These are phyloP conservation scores for Prunus fruticosa DNA, from an alignment of 306 rosid genomes.

Conservation along the genomic window DNA sequence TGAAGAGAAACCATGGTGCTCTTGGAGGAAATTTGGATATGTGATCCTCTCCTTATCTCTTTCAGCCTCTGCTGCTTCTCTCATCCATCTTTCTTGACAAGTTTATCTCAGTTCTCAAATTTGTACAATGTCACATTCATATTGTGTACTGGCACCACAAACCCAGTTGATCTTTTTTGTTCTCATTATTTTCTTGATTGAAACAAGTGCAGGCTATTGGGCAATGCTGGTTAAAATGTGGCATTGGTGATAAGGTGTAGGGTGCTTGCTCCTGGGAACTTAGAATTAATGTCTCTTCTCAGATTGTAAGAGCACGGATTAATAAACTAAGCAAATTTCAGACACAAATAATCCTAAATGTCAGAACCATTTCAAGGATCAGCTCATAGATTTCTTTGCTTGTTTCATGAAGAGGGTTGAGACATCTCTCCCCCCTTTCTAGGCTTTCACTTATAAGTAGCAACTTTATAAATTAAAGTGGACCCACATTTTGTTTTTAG, in stretches of 20 bases:
- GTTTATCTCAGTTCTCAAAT: not conserved
- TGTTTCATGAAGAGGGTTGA: not conserved
- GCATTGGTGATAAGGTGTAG: not conserved
- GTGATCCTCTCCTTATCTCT: not conserved
- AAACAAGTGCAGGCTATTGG: not conserved
- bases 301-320: slow-evolving; percentile 27
- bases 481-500: not conserved
- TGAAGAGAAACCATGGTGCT: slow-evolving; percentile 11
- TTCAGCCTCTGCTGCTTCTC: not conserved
- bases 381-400: too few species aligned
- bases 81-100: slow-evolving; percentile 16
- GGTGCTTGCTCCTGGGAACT: slow-evolving; percentile 9
- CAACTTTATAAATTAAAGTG: not conserved
- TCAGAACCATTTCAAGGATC: too few species aligned
- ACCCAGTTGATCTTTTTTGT: not conserved
- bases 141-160: not conserved
- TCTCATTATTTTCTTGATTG: not conserved
- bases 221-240: not conserved
- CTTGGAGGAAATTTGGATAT: slow-evolving; percentile 9
- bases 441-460: not conserved
- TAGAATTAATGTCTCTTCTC: slow-evolving; percentile 32
- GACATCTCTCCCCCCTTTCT: slow-evolving; percentile 18
- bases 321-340: not conserved
- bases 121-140: not conserved
- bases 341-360: too few species aligned